A percentile compares a stretch with the other conserved stretches of the same genome.
Conservation (phyloP, 306 rosid species). For the Trichosanthes truncata region DNA sequence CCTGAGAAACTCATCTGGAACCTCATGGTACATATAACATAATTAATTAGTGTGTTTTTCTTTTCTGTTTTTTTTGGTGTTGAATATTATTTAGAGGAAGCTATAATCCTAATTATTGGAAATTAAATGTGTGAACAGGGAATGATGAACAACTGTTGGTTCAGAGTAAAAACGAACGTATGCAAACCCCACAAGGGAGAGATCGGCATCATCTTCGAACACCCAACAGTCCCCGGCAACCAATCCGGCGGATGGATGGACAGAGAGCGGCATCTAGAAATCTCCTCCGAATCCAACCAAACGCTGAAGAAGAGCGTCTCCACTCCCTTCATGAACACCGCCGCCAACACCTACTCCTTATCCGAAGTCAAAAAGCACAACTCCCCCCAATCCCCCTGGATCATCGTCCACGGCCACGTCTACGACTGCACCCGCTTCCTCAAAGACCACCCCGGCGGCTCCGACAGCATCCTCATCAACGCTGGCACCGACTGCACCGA, state of each 20-base stretch:
- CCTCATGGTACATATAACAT: conserved; percentile 33
- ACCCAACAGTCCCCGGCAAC: conserved; percentile 74
- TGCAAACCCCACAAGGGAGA: conserved; percentile 57
- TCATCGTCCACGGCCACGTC: conserved; percentile 55
- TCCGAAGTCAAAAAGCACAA: conserved; percentile 53
- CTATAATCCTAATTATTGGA: no score
- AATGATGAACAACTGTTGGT: conserved; percentile 97
- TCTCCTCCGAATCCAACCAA: conserved; percentile 20
- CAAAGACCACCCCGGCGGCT: conserved; percentile 82
- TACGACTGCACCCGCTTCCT: conserved; percentile 70
- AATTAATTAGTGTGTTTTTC: no score
- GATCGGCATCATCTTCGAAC: conserved; percentile 67
- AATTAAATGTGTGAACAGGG: conserved; percentile 29
- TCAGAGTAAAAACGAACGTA: conserved; percentile 51
- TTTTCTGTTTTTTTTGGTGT: no score
- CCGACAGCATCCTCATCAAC: conserved; percentile 75
- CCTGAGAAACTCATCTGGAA: conserved; percentile 91
- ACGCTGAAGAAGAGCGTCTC: conserved; percentile 48
- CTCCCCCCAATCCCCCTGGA: conserved; percentile 54
- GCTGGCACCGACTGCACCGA: conserved; percentile 89
- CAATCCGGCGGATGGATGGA: conserved; percentile 92
- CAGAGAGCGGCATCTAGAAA: conserved; percentile 34
- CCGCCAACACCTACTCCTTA: conserved; percentile 33
- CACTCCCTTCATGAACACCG: conserved; percentile 53
- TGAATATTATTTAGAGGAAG: no score